phyloP scores from a whole-genome alignment of 768 basidiomycete species.

The Leccinum sublutescens region DNA sequence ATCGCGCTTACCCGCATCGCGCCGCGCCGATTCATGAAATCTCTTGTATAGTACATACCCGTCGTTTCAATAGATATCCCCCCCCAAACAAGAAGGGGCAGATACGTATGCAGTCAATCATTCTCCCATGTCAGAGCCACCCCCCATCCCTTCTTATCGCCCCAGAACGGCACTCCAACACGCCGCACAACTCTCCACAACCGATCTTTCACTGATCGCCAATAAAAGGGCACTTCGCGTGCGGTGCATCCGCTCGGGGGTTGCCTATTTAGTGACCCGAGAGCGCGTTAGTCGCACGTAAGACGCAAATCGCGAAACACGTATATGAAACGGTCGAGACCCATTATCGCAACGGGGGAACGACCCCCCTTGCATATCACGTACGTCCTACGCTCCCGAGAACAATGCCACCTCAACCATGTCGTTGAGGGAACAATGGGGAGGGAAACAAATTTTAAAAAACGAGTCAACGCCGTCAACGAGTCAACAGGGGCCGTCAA shows the following conservation, averaged over 20 bases:
- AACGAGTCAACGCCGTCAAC: background rate
- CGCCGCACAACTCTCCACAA: conserved; percentile 51
- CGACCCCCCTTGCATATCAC: background rate
- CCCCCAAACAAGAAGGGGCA: background rate
- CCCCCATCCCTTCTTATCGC: background rate
- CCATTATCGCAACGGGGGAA: background rate
- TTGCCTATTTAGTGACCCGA: conserved; percentile 29
- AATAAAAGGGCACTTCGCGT: conserved; percentile 46
- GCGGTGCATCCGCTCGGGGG: conserved; percentile 36
- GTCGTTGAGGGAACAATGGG: conserved; percentile 11
- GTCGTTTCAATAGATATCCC: background rate
- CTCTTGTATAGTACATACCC: background rate
- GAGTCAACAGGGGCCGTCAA: conserved; percentile 2
- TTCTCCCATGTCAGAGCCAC: conserved; percentile 1
- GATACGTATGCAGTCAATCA: background rate
- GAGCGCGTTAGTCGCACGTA: conserved; percentile 9
- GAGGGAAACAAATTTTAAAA: background rate
- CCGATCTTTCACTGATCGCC: conserved; percentile 48
- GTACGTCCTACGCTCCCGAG: conserved; percentile 4
- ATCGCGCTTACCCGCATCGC: conserved; percentile 6
- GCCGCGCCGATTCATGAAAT: conserved; percentile 6
- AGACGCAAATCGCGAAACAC: conserved; percentile 6
- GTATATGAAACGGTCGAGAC: conserved; percentile 1
- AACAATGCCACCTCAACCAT: conserved; percentile 16
- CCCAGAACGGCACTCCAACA: conserved; percentile 38